Conservation (phyloP, 441 rosid species). For the Adansonia rubrostipa region DNA sequence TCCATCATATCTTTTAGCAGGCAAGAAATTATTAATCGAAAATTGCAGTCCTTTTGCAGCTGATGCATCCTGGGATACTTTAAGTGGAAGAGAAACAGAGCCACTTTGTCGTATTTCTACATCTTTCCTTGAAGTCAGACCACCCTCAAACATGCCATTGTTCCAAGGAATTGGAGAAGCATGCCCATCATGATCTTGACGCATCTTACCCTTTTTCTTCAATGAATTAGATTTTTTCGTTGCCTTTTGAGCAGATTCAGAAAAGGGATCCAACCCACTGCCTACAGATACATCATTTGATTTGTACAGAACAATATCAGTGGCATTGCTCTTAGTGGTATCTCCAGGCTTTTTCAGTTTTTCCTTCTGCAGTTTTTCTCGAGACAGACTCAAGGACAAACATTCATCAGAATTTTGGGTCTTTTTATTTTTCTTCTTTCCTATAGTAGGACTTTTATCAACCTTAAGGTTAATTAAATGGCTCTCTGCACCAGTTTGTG, state of each 20-base stretch:
- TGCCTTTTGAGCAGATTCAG: conserved; percentile 42
- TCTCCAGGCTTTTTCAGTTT: conserved; percentile 38
- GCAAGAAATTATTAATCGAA: conserved; percentile 48
- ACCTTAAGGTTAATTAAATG: conserved; percentile 43
- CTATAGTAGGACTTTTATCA: conserved; percentile 43
- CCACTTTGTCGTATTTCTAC: conserved; percentile 34
- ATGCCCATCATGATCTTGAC: conserved; percentile 40
- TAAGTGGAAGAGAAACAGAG: conserved; percentile 36
- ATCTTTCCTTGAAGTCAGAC: conserved; percentile 40
- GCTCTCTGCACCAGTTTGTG: conserved; percentile 39
- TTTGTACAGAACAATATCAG: conserved; percentile 37
- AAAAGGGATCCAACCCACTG: conserved; percentile 47
- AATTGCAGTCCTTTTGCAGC: conserved; percentile 44
- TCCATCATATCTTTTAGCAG: conserved; percentile 44
- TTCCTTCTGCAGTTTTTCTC: conserved; percentile 42
- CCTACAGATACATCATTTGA: conserved; percentile 36
- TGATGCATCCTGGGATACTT: conserved; percentile 39
- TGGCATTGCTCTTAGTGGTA: conserved; percentile 25
- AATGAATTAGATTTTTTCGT: conserved; percentile 46
- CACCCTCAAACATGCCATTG: conserved; percentile 40
- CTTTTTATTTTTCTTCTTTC: conserved; percentile 60
- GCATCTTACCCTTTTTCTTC: conserved; percentile 59
- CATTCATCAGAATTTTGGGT: conserved; percentile 43
- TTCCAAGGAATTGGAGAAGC: conserved; percentile 41
- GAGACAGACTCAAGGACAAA: conserved; percentile 37